Base-by-base conservation (phyloP, 1,284 basidiomycete species). In the Lentinula novae-zelandiae region DNA sequence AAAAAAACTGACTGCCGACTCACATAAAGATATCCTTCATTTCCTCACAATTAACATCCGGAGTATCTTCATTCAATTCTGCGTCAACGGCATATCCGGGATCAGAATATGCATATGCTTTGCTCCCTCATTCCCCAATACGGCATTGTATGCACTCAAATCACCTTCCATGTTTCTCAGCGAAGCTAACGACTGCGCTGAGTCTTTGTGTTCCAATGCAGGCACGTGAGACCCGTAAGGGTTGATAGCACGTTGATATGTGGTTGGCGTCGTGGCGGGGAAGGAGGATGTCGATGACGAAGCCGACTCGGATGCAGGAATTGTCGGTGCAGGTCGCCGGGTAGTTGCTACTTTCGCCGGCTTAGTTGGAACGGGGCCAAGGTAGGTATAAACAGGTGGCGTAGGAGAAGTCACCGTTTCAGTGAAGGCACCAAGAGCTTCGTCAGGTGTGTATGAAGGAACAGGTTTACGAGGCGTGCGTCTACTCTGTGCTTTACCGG, bases 101-200 rank as follows among this genome's bases (percentile, higher is more conserved):
- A 63, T 63, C 59, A 63, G 52, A 38, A 63, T 44, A 58, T 63
- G 62, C 54, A 63, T 60, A 15, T 42, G 59, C 33, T 60, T 57
- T 3, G 49, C 59, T 12, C 52, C 54, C 10, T 57, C 57, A 8
- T 58, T 54, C 12, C 61, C 57, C 1, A 57, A 13, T 8, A 58
- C 57, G 49, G 52, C 51, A 5, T 52, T 33, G 20, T 58, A 58
- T 9, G 42, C 52, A 40, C 57, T 57, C 53, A 62, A 39, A 50
- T 57, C 61, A 53, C 60, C 62, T 27, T 57, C 59, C 53, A 60
- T 60, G 31, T 42, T 59, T 20, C 53, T 58, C 54, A 58, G 44
- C 15, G 53, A 58, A 33, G 51, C 44, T 6, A 61, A 22, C 7
- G 60, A 61, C 8, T 55, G 48, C 8, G 53, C 53, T 9, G 48